These are phyloP conservation scores for Aspergillus sojae DNA, from an alignment of 2,329 filamentous ascomycete species.

Conservation along the genomic window DNA sequence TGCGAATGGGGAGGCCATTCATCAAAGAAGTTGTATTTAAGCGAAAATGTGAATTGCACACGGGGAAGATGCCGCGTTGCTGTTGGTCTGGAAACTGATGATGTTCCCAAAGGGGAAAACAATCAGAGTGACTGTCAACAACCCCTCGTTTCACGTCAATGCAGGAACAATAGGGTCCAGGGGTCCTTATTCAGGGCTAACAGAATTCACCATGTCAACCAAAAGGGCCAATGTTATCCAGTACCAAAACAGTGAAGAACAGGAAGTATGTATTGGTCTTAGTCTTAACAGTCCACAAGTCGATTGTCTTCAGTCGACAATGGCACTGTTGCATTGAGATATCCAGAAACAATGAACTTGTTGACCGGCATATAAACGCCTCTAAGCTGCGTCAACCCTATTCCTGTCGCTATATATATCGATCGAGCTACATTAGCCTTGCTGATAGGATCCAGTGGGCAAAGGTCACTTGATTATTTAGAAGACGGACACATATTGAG, in stretches of 20 bases:
- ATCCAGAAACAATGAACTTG: neutral
- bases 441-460: neutral
- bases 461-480: neutral
- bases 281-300: neutral
- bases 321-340: neutral
- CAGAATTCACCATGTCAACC: neutral
- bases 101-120: neutral
- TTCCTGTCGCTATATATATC: neutral
- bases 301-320: neutral
- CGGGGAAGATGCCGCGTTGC: neutral
- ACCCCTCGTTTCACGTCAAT: neutral
- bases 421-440: neutral
- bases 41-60: neutral
- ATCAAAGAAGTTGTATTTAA: neutral
- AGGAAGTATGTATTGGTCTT: neutral
- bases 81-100: slow-evolving; percentile 2
- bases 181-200: neutral
- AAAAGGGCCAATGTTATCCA: neutral
- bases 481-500: neutral
- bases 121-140: slow-evolving; percentile 2
- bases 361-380: neutral
- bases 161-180: neutral
- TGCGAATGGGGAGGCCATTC: neutral
- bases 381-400: neutral
- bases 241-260: neutral